Percentiles rank a stretch among this genome's conserved stretches.
Evolutionary conservation across 2,329 filamentous ascomycete species (phyloP).

Genomic region (Ceratocystis cubensis): DNA sequence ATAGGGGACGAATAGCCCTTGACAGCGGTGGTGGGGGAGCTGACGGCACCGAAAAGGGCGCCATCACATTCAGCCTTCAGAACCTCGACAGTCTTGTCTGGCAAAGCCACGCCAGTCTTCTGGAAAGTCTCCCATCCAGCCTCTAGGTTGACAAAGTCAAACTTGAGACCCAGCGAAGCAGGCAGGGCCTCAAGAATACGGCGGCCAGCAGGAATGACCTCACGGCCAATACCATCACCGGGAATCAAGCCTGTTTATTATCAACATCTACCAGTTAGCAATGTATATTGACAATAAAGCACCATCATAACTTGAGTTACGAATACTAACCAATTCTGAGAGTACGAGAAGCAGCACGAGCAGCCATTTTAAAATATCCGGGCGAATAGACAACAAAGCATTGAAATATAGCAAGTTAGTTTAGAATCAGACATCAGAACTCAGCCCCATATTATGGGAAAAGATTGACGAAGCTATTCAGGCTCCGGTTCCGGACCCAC

Average conservation of each 20-base stretch:
- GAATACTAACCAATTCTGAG: constrained; percentile 51
- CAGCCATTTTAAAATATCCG: constrained; percentile 38
- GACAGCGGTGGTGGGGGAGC: constrained; percentile 72
- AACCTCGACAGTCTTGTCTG: constrained; percentile 80
- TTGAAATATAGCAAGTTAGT: neutral
- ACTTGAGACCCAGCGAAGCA: constrained; percentile 78
- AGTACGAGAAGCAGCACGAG: constrained; percentile 35
- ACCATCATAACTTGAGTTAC: no score
- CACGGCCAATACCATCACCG: constrained; percentile 94
- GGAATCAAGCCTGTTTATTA: constrained; percentile 67
- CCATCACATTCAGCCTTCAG: constrained; percentile 87
- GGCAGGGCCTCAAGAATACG: constrained; percentile 87
- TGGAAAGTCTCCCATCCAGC: constrained; percentile 92
- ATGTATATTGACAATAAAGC: neutral
- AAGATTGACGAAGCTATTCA: constrained; percentile 8
- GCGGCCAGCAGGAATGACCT: constrained; percentile 92
- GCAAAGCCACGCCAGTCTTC: constrained; percentile 74
- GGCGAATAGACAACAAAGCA: neutral
- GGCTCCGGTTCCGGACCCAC: constrained; percentile 12
- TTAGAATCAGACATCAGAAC: neutral
- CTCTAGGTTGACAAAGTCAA: constrained; percentile 85
- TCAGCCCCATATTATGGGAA: constrained; percentile 2
- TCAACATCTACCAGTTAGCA: neutral
- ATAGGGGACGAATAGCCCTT: constrained; percentile 95
- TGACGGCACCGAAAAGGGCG: constrained; percentile 90